phyloP scores from a whole-genome alignment of 129 eudicot genomes.

The Flaveria linearis region DNA sequence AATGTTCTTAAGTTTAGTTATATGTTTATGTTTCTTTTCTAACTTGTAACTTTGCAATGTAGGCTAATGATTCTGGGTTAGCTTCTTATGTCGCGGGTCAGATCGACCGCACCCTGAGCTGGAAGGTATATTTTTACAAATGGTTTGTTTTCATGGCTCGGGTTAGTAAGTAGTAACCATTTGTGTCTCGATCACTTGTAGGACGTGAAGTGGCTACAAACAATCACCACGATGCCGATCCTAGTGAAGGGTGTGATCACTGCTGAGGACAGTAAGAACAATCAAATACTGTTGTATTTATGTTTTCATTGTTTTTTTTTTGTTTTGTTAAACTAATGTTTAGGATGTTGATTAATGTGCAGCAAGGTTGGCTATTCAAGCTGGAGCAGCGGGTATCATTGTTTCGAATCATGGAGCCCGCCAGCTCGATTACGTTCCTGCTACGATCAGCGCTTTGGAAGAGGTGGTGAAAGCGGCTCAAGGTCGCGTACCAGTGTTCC shows the following conservation, averaged over 20 bases:
- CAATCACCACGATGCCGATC: constrained; percentile 90
- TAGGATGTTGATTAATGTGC: constrained; percentile 16
- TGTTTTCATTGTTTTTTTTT: not conserved
- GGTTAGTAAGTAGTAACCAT: not conserved
- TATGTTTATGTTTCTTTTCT: constrained; percentile 9
- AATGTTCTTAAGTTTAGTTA: not conserved
- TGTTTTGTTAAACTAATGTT: not conserved
- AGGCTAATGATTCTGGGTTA: constrained; percentile 91
- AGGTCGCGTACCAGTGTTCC: constrained; percentile 87
- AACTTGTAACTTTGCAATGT: constrained; percentile 28
- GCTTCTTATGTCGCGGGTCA: constrained; percentile 95
- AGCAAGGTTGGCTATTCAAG: constrained; percentile 67
- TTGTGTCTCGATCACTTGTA: constrained; percentile 22
- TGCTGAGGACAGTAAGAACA: constrained; percentile 82
- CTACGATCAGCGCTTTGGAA: constrained; percentile 74
- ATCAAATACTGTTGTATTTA: not conserved
- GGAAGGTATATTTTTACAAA: constrained; percentile 58
- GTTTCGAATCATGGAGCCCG: constrained; percentile 90
- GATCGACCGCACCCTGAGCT: constrained; percentile 92
- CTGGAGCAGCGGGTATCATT: constrained; percentile 77
- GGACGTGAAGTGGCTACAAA: constrained; percentile 96
- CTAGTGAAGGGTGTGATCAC: constrained; percentile 96
- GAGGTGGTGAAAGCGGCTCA: constrained; percentile 96
- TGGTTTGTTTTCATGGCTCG: not conserved
- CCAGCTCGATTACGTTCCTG: constrained; percentile 80